Evolutionary conservation across 805 yeast genomes (phyloP), one percentile per base, ranked within the genome.

Genomic region (Saturnispora zaruensis): DNA sequence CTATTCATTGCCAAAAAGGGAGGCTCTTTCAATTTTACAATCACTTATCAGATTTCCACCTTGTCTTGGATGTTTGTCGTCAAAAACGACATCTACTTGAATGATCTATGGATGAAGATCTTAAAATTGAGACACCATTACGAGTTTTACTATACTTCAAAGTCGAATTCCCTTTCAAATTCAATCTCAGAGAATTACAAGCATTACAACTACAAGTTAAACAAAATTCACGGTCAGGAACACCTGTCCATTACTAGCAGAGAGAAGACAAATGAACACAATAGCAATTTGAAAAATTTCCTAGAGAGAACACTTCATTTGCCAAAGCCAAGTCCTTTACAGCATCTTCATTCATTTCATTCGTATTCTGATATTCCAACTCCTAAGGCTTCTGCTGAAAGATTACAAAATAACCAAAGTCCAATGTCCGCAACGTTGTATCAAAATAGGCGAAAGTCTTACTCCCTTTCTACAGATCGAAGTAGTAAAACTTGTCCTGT

Each of bases 51-150:
- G 46, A 68, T 68, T 23, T 61, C 80, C 51, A 75, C 78, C 1
- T 72, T 80, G 4, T 79, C 80, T 23, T 78, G 82, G 81, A 62
- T 78, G 56, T 79, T 80, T 25, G 71, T 78, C 20, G 77, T 77
- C 69, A 73, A 78, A 58, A 79, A 80, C 56, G 83, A 78, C 55
- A 76, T 79, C 5, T 77, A 76, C 56, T 59, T 78, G 44, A 72
- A 78, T 51, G 73, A 77, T 41, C 57, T 78, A 23, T 78, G 83
- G 83, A 54, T 65, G 49, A 67, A 67, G 51, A 67, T 68, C 18
- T 51, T 66, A 32, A 64, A 64, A 46, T 55, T 68, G 21, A 56
- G 71, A 43, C 66, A 64, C 45, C 70, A 66, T 48, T 68, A 67
- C 48, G 72, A 68, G 47, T 65, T 61, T 46, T 66, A 64, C 36